These are phyloP conservation scores for Paralagenidium karlingii DNA, from an alignment of 352 stramenopile genomes.

Conservation along the genomic window DNA sequence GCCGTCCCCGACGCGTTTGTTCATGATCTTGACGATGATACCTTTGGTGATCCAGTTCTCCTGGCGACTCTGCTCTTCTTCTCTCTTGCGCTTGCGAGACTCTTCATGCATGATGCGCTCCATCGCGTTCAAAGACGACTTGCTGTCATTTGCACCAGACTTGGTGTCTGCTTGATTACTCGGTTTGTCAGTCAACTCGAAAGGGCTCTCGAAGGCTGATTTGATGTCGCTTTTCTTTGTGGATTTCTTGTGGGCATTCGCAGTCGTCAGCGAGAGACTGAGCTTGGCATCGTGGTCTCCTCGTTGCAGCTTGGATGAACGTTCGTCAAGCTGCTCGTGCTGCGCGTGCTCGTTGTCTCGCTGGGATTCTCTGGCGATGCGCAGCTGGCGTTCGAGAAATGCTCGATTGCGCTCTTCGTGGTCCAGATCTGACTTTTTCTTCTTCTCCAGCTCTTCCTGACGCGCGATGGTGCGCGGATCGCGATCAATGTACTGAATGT, in stretches of 20 bases:
- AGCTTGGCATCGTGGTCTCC: constrained; percentile 20
- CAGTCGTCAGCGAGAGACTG: constrained; percentile 22
- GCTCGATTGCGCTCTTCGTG: constrained; percentile 73
- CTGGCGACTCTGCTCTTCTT: constrained; percentile 37
- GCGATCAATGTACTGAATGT: constrained; percentile 93
- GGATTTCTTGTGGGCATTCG: constrained; percentile 11
- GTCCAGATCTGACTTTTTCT: constrained; percentile 83
- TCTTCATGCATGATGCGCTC: constrained; percentile 56
- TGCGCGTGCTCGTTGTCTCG: constrained; percentile 13
- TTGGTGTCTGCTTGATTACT: constrained; percentile 3
- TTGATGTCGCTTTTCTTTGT: constrained; percentile 10
- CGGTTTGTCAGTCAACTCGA: background rate
- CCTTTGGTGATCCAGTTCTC: constrained; percentile 86
- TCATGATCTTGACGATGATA: constrained; percentile 92
- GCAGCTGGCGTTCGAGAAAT: constrained; percentile 69
- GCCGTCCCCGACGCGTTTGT: constrained; percentile 84
- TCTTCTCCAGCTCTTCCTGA: constrained; percentile 78
- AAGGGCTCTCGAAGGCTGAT: constrained; percentile 1
- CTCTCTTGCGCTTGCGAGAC: constrained; percentile 19
- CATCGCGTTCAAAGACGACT: constrained; percentile 5
- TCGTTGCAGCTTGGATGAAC: constrained; percentile 48
- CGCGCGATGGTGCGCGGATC: constrained; percentile 86
- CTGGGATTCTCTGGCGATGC: constrained; percentile 28
- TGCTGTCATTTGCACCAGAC: background rate
- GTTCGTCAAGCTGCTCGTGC: constrained; percentile 11